Percentiles rank a stretch among this genome's conserved stretches.
Evolutionary conservation across 2,329 filamentous ascomycete species (phyloP).

Genomic region (Neurospora crassa): DNA sequence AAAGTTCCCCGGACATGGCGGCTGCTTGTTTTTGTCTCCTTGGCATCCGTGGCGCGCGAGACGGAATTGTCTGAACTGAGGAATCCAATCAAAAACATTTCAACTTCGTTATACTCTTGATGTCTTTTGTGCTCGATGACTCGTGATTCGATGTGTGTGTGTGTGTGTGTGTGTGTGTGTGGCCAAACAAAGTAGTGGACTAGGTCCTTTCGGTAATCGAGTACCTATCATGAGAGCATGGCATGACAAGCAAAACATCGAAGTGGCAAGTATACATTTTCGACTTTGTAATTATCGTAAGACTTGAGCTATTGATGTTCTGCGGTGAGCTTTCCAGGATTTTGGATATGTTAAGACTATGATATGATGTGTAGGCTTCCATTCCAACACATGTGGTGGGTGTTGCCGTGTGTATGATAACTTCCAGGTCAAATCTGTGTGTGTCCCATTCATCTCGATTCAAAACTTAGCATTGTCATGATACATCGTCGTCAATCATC

Average conservation of each 20-base stretch:
- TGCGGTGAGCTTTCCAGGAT: background rate
- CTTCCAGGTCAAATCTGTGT: background rate
- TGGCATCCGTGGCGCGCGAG: constrained; percentile 12
- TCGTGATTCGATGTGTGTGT: background rate
- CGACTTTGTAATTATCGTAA: background rate
- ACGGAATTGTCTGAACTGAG: constrained; percentile 17
- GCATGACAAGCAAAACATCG: too few relatives aligned
- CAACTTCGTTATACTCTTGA: background rate
- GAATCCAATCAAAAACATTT: constrained; percentile 14
- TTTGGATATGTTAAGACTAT: background rate
- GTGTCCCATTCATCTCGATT: background rate
- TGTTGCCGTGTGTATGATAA: background rate
- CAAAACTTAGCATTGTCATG: background rate
- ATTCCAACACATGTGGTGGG: background rate
- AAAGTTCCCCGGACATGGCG: constrained; percentile 4
- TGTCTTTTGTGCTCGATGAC: background rate
- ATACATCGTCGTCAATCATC: background rate
- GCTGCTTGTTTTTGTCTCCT: constrained; percentile 11
- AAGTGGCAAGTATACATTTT: too few relatives aligned
- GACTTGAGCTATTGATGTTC: background rate
- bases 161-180: background rate
- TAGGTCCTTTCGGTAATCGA: background rate
- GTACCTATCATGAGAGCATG: background rate
- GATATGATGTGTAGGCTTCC: background rate
- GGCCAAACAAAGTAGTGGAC: background rate